Evolutionary conservation across 2,329 filamentous ascomycete species (phyloP).

Genomic region (Colletotrichum salicis): DNA sequence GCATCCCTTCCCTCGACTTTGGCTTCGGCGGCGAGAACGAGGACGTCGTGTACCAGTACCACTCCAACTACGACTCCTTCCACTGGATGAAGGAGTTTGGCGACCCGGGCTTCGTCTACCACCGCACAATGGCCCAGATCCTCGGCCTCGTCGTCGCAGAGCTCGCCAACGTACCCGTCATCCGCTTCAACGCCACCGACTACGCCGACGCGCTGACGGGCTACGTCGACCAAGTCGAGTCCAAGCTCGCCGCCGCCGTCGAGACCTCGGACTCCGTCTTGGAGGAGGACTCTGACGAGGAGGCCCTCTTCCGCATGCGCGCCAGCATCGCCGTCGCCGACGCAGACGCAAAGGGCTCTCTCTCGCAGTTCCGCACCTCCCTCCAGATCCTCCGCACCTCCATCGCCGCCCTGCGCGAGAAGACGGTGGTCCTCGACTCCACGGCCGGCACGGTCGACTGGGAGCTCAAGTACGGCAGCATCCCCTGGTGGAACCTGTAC

Average conservation of each 20-base stretch:
- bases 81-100: constrained; percentile 88
- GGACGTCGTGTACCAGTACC: constrained; percentile 80
- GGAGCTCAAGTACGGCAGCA: constrained; percentile 56
- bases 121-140: constrained; percentile 73
- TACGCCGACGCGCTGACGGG: constrained; percentile 67
- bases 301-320: constrained; percentile 42
- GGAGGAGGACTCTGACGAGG: constrained; percentile 38
- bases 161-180: constrained; percentile 69
- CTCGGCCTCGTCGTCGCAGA: constrained; percentile 70
- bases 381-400: constrained; percentile 52
- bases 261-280: constrained; percentile 36
- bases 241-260: constrained; percentile 53
- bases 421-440: constrained; percentile 58
- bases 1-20: constrained; percentile 73
- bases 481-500: constrained; percentile 85
- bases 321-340: constrained; percentile 34
- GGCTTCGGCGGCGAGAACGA: constrained; percentile 60
- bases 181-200: constrained; percentile 72
- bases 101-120: constrained; percentile 75
- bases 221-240: constrained; percentile 64
- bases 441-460: constrained; percentile 53
- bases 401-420: constrained; percentile 49
- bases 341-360: constrained; percentile 45
- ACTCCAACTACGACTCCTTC: constrained; percentile 92
- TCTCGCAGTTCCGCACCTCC: constrained; percentile 51